Conservation (phyloP, 1,284 basidiomycete genomes). For the Malassezia nana region DNA sequence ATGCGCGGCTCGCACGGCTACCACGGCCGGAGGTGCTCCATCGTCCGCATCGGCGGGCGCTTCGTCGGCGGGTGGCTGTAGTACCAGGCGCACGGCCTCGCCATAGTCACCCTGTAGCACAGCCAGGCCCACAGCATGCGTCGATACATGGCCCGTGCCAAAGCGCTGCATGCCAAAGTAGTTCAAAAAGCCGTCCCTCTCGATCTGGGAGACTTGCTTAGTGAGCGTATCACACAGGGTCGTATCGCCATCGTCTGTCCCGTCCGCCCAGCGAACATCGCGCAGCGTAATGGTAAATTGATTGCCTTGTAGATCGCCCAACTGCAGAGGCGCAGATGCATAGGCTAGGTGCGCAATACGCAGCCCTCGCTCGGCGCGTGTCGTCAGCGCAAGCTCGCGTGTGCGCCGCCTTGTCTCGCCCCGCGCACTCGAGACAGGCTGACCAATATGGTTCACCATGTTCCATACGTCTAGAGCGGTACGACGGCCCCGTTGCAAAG, state of each 20-base stretch:
- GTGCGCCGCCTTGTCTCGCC: slow-evolving; percentile 16
- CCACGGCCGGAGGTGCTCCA: slow-evolving; percentile 6
- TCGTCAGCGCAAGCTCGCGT: slow-evolving; percentile 18
- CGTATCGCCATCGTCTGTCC: slow-evolving; percentile 3
- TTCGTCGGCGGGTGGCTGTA: slow-evolving; percentile 9
- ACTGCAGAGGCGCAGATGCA: slow-evolving; percentile 66
- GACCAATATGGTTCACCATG: slow-evolving; percentile 52
- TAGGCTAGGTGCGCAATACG: slow-evolving; percentile 81
- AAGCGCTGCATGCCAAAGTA: slow-evolving; percentile 99
- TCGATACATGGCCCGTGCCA: slow-evolving; percentile 88
- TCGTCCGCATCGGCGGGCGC: neutral
- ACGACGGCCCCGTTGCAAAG: slow-evolving; percentile 66
- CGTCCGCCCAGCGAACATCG: slow-evolving; percentile 51
- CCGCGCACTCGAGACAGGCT: slow-evolving; percentile 7
- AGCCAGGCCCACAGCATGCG: slow-evolving; percentile 82
- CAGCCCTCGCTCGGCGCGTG: slow-evolving; percentile 56
- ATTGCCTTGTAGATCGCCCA: slow-evolving; percentile 93
- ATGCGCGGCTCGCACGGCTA: slow-evolving; percentile 11
- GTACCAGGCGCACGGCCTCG: slow-evolving; percentile 28
- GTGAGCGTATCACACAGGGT: slow-evolving; percentile 66
- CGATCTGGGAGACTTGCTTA: slow-evolving; percentile 54
- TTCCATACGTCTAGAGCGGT: slow-evolving; percentile 71
- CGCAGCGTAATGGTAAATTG: slow-evolving; percentile 86
- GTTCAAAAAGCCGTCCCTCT: slow-evolving; percentile 84
- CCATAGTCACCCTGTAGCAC: slow-evolving; percentile 68